Conservation (phyloP, 768 basidiomycete genomes). For the Hypsizygus marmoreus region DNA sequence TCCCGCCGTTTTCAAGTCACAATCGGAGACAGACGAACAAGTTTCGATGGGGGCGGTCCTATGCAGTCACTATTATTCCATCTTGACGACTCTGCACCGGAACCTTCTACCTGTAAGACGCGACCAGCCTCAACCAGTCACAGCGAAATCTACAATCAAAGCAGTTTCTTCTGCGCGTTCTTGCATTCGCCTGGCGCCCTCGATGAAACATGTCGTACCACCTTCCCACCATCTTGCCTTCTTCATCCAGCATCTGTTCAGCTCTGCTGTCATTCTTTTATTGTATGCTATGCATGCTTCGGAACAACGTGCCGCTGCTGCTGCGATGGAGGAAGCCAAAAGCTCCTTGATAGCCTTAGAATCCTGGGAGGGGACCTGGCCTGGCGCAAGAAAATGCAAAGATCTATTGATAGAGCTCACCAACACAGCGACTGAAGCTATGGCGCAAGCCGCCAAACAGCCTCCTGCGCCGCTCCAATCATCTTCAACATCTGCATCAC, state of each 20-base stretch:
- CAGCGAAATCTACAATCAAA: conserved; percentile 73
- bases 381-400: conserved; percentile 85
- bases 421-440: conserved; percentile 69
- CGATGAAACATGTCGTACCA: conserved; percentile 82
- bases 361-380: conserved; percentile 86
- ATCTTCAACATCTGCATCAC: conserved; percentile 27
- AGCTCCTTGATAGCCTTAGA: conserved; percentile 70
- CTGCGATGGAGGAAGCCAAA: conserved; percentile 83
- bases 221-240: conserved; percentile 86
- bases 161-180: conserved; percentile 84
- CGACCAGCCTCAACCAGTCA: conserved; percentile 66
- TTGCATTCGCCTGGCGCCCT: conserved; percentile 82
- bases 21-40: conserved; percentile 73
- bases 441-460: conserved; percentile 38
- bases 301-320: conserved; percentile 61
- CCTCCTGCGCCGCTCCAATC: conserved; percentile 19
- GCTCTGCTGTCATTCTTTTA: conserved; percentile 82
- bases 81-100: conserved; percentile 84
- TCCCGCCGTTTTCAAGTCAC: conserved; percentile 73
- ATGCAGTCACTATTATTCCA: conserved; percentile 88
- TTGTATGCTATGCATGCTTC: conserved; percentile 84
- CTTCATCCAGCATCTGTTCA: conserved; percentile 89
- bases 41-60: conserved; percentile 85
- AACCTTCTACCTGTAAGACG: conserved; percentile 82
- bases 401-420: conserved; percentile 73